phyloP scores from a whole-genome alignment of 2,329 filamentous ascomycete genomes.

The Alternaria tenuissima region DNA sequence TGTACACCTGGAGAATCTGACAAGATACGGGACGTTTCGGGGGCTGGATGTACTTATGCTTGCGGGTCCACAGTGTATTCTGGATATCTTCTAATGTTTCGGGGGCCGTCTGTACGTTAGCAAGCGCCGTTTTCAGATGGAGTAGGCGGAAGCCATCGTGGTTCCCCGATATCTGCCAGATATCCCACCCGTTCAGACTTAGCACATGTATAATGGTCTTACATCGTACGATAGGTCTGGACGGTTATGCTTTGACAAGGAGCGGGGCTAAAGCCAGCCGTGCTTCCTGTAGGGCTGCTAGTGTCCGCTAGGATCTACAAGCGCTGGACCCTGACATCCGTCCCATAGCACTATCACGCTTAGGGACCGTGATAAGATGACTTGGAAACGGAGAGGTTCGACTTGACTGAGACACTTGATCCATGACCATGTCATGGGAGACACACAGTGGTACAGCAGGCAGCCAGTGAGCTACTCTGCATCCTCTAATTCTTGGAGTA shows the following conservation, averaged over 20 bases:
- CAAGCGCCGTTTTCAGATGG: neutral
- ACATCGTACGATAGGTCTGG: conserved; percentile 9
- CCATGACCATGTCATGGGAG: neutral
- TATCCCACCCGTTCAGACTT: neutral
- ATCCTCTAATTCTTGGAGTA: neutral
- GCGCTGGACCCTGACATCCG: conserved; percentile 15
- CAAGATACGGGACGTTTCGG: neutral
- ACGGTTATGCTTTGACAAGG: neutral
- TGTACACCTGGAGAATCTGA: neutral
- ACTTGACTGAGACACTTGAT: neutral
- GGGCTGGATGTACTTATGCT: neutral
- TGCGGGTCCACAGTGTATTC: neutral
- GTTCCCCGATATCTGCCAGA: neutral
- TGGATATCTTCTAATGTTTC: neutral
- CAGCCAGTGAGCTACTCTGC: neutral
- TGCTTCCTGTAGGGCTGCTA: conserved; percentile 12
- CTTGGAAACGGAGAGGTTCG: neutral
- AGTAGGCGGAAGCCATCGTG: neutral
- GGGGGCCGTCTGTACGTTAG: neutral
- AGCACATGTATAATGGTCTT: neutral
- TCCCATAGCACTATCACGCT: conserved; percentile 6
- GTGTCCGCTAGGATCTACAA: conserved; percentile 11
- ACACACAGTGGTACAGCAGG: neutral
- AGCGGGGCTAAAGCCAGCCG: neutral
- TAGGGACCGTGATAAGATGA: conserved; percentile 5